These are phyloP conservation scores for Balansia obtecta DNA, from an alignment of 2,329 filamentous ascomycete genomes.

Conservation along the genomic window DNA sequence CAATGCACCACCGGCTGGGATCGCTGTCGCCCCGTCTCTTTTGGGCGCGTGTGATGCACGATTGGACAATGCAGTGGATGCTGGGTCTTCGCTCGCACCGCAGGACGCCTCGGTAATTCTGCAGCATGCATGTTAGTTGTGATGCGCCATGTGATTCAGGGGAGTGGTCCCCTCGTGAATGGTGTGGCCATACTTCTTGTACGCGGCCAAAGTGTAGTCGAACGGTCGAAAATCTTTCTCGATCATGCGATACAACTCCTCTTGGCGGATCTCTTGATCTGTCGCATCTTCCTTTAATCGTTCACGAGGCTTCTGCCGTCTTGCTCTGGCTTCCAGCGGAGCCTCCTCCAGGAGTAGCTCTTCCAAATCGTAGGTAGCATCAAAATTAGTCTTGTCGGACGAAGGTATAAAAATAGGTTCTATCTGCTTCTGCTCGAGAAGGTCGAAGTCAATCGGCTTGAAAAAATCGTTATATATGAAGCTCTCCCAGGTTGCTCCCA, in stretches of 20 bases:
- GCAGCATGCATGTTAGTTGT: slow-evolving; percentile 10
- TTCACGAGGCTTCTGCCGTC: slow-evolving; percentile 87
- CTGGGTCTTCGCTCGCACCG: slow-evolving; percentile 9
- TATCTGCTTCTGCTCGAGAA: slow-evolving; percentile 74
- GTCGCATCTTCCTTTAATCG: slow-evolving; percentile 89
- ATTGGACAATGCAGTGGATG: slow-evolving; percentile 1
- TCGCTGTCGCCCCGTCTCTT: slow-evolving; percentile 35
- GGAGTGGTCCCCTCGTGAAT: no score
- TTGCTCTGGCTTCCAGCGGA: slow-evolving; percentile 79
- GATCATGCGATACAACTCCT: slow-evolving; percentile 88
- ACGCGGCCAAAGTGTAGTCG: slow-evolving; percentile 79
- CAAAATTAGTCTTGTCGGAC: slow-evolving; percentile 97
- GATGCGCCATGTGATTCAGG: background rate
- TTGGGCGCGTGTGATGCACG: slow-evolving; percentile 34
- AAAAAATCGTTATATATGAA: slow-evolving; percentile 90
- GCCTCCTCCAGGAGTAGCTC: slow-evolving; percentile 90
- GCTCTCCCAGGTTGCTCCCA: slow-evolving; percentile 76
- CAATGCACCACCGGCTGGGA: slow-evolving; percentile 14
- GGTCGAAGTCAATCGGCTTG: slow-evolving; percentile 68
- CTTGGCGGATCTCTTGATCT: slow-evolving; percentile 85
- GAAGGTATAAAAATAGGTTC: slow-evolving; percentile 87
- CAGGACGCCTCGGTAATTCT: slow-evolving; percentile 25
- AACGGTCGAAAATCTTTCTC: slow-evolving; percentile 90
- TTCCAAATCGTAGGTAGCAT: slow-evolving; percentile 94
- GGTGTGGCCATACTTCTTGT: slow-evolving; percentile 49